Evolutionary conservation across 225 moss, liverwort and hornwort species (phyloP).

Genomic region (Antitrichia curtipendula): DNA sequence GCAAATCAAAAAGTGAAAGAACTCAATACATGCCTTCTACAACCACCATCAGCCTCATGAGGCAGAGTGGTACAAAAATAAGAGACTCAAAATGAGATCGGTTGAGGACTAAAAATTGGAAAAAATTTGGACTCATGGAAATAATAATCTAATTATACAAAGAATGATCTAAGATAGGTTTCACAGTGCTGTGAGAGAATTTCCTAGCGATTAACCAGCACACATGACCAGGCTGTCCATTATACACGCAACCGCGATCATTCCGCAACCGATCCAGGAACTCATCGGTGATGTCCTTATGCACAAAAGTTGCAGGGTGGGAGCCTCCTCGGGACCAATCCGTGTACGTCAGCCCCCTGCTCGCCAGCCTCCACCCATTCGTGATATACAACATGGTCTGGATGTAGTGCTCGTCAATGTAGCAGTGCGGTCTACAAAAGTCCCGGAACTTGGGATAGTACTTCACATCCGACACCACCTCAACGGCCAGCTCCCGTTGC

Average conservation of each 20-base stretch:
- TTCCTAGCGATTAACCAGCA: conserved; percentile 48
- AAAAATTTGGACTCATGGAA: not conserved
- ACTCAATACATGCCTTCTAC: not conserved
- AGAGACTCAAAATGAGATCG: not conserved
- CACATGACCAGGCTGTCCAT: conserved; percentile 29
- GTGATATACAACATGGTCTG: conserved; percentile 53
- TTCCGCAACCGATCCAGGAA: conserved; percentile 33
- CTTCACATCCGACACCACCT: conserved; percentile 38
- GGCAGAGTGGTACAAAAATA: not conserved
- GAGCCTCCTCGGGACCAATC: conserved; percentile 51
- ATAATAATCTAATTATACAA: conserved; percentile 9
- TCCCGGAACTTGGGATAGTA: conserved; percentile 49
- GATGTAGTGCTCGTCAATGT: conserved; percentile 52
- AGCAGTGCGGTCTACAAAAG: conserved; percentile 43
- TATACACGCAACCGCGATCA: conserved; percentile 23
- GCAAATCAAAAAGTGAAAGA: not conserved
- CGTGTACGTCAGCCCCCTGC: conserved; percentile 31
- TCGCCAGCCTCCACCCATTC: conserved; percentile 5
- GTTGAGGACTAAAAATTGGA: not conserved
- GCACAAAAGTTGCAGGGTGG: conserved; percentile 32
- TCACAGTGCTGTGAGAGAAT: conserved; percentile 18
- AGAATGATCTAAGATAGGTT: conserved; percentile 27
- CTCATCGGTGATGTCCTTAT: conserved; percentile 27
- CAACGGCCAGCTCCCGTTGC: conserved; percentile 35
- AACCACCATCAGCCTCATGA: not conserved